Percentiles rank a stretch among this genome's conserved stretches.
Evolutionary conservation across 129 eudicot genomes (phyloP).

Genomic region (Lactuca sativa): DNA sequence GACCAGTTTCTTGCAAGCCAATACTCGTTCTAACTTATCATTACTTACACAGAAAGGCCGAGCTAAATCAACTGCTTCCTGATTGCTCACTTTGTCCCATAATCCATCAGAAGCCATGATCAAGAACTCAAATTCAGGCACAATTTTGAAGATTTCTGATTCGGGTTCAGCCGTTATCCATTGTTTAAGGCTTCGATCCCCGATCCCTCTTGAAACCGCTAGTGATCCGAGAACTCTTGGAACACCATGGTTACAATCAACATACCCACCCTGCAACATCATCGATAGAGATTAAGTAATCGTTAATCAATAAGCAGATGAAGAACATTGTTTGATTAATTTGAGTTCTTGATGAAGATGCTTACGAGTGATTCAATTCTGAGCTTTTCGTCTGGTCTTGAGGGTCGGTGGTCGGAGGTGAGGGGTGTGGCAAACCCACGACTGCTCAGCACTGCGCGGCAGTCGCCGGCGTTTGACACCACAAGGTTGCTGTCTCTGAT

Average conservation of each 20-base stretch:
- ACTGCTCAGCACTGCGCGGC: conserved; percentile 79
- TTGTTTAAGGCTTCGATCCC: conserved; percentile 74
- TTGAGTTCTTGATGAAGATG: no score
- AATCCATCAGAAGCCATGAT: conserved; percentile 95
- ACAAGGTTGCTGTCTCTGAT: conserved; percentile 54
- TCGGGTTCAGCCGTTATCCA: conserved; percentile 94
- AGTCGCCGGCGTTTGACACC: conserved; percentile 87
- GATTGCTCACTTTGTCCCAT: conserved; percentile 96
- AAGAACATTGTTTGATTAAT: background rate
- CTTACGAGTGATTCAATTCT: conserved; percentile 54
- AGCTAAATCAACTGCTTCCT: conserved; percentile 80
- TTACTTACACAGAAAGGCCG: conserved; percentile 45
- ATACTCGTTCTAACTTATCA: conserved; percentile 40
- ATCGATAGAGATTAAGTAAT: background rate
- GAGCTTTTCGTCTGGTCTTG: conserved; percentile 61
- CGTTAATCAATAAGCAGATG: background rate
- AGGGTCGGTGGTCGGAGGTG: conserved; percentile 81
- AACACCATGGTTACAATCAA: conserved; percentile 65
- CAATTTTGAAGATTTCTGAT: conserved; percentile 43
- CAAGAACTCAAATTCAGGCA: conserved; percentile 66
- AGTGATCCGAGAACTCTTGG: conserved; percentile 81
- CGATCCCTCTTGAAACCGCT: conserved; percentile 88
- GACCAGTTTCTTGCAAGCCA: conserved; percentile 67
- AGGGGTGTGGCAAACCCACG: conserved; percentile 67
- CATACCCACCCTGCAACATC: conserved; percentile 57